Evolutionary conservation across 306 rosid species (phyloP), one percentile per base, ranked within the genome.

Genomic region (Quercus aquifolioides): DNA sequence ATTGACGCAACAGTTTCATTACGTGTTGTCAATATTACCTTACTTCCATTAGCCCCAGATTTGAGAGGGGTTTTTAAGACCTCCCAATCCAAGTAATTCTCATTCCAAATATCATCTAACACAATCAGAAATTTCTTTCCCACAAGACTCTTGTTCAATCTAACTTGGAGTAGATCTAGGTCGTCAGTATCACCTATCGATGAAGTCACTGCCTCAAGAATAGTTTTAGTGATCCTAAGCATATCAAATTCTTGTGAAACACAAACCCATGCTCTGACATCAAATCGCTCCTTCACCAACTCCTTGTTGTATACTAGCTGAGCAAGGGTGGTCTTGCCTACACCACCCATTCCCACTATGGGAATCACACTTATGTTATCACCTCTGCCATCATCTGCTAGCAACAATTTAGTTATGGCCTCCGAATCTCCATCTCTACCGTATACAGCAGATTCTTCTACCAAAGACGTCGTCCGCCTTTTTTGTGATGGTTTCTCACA

Each of bases 61-160:
- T 5, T 3, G 21, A 86, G 65, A 1, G 80, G 73, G 5, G 1
- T 18, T 23, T 1, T n/a, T 31, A 83, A 38, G 0, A n/a, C 1
- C 12, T 41, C 21, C 87, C 79, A 83, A 15, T 55, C 51, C 26
- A n/a, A 46, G 28, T 78, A 38, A 7, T 60, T 64, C 7, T 82
- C 82, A 43, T 76, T 85, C 86, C 83, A 80, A 6, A 80, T 7
- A 49, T 83, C 86, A 77, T 83, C 87, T 60, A 83, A 23, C 14
- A 83, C 79, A 0, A 83, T 30, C 1, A 86, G 38, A 59, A 77
- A 80, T 56, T 55, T 74, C 21, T 63, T 49, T 54, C 69, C 74
- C 7, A 0, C 9, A 35, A 86, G 51, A 38, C 18, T 5, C 2
- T 15, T 2, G 58, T 33, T 62, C 3, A 83, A 68, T 3, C 25